Evolutionary conservation across 108 stramenopile species (phyloP).

Genomic region (Nitzschia palea): DNA sequence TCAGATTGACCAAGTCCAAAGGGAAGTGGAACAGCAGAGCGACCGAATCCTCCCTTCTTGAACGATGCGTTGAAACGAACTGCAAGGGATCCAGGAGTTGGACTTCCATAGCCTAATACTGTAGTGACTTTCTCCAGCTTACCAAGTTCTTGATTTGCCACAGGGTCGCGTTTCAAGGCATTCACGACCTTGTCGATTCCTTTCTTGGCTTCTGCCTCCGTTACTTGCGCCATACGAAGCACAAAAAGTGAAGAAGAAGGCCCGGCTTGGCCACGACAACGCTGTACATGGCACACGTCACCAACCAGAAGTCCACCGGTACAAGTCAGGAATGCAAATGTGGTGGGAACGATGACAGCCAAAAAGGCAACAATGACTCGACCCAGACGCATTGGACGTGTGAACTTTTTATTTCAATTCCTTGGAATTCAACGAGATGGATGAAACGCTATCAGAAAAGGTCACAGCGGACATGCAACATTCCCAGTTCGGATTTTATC

Average conservation of each 20-base stretch:
- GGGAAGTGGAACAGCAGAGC: slow-evolving; percentile 58
- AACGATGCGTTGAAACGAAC: slow-evolving; percentile 86
- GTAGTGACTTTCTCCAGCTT: slow-evolving; percentile 64
- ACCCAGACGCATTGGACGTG: too few relatives aligned
- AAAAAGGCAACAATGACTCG: too few relatives aligned
- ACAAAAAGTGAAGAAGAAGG: neutral
- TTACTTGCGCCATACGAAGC: slow-evolving; percentile 37
- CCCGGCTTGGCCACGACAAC: too few relatives aligned
- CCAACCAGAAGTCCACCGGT: too few relatives aligned
- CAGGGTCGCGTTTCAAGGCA: slow-evolving; percentile 66
- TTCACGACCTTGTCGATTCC: slow-evolving; percentile 80
- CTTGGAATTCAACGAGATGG: too few relatives aligned
- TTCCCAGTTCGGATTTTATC: too few relatives aligned
- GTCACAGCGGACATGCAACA: too few relatives aligned
- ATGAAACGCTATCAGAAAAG: too few relatives aligned
- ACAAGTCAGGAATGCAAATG: too few relatives aligned
- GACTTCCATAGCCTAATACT: slow-evolving; percentile 73
- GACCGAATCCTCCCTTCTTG: slow-evolving; percentile 66
- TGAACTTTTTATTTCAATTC: too few relatives aligned
- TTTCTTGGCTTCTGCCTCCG: slow-evolving; percentile 61
- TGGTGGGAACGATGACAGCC: too few relatives aligned
- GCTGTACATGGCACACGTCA: too few relatives aligned
- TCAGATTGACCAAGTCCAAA: slow-evolving; percentile 79
- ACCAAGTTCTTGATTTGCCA: slow-evolving; percentile 71
- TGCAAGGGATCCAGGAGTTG: slow-evolving; percentile 50